Evolutionary conservation across 495 filamentous ascomycete species (phyloP).

Genomic region (Aspergillus sclerotiicarbonarius): DNA sequence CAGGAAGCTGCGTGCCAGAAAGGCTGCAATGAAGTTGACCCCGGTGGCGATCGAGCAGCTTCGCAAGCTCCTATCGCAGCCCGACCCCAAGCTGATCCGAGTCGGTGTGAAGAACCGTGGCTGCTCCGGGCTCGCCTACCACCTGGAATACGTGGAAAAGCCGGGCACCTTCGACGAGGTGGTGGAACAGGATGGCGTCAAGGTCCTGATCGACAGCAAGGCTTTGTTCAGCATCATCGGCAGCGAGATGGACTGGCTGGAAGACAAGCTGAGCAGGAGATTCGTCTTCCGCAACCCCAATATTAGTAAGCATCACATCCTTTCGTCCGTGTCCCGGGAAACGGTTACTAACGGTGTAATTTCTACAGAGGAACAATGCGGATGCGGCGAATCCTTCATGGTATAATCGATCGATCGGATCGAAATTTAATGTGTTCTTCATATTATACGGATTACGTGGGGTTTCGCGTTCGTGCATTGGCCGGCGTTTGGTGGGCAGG

Average conservation of each 20-base stretch:
- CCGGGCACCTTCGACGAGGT: conserved; percentile 83
- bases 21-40: conserved; percentile 87
- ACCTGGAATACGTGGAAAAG: conserved; percentile 93
- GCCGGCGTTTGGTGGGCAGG: conserved; percentile 38
- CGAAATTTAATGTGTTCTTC: conserved; percentile 13
- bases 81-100: conserved; percentile 85
- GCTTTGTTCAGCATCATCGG: conserved; percentile 97
- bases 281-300: conserved; percentile 98
- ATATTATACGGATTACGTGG: conserved; percentile 15
- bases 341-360: conserved; percentile 32
- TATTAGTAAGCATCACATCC: conserved; percentile 71
- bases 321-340: neutral
- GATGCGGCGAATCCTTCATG: conserved; percentile 97
- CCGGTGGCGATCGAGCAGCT: conserved; percentile 74
- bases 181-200: conserved; percentile 94
- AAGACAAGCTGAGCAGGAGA: conserved; percentile 83
- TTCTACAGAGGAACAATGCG: conserved; percentile 84
- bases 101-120: conserved; percentile 92
- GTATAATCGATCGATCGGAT: conserved; percentile 45
- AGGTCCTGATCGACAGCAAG: conserved; percentile 94
- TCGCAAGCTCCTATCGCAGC: conserved; percentile 68
- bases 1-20: conserved; percentile 74
- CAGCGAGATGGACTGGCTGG: conserved; percentile 98
- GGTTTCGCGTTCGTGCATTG: conserved; percentile 36
- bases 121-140: conserved; percentile 95